Evolutionary conservation across 2,329 filamentous ascomycete species (phyloP).

Genomic region (Cladosporium sp.): DNA sequence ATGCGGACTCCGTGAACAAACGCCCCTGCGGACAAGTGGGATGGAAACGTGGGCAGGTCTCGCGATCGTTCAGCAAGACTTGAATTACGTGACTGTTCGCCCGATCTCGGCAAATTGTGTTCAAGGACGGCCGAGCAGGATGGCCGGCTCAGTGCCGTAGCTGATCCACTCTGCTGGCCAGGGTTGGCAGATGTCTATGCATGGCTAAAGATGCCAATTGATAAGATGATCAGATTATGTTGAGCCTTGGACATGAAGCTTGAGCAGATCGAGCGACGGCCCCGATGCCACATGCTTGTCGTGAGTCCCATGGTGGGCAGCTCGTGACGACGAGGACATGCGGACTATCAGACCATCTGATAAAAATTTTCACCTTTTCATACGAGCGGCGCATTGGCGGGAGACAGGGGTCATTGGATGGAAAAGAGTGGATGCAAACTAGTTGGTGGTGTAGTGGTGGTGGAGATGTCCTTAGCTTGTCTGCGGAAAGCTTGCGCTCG

Average conservation of each 20-base stretch:
- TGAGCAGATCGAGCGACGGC: background rate
- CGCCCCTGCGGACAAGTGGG: slow-evolving; percentile 1
- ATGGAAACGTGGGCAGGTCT: slow-evolving; percentile 6
- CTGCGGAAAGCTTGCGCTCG: background rate
- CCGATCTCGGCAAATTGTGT: slow-evolving; percentile 12
- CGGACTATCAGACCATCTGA: slow-evolving; percentile 12
- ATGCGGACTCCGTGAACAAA: slow-evolving; percentile 9
- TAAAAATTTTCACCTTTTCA: slow-evolving; percentile 12
- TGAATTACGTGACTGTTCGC: background rate
- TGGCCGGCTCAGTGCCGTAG: slow-evolving; percentile 3
- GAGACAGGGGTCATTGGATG: background rate
- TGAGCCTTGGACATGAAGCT: slow-evolving; percentile 1
- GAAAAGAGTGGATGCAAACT: background rate
- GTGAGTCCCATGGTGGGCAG: background rate
- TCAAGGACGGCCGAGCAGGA: background rate
- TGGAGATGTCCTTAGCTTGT: slow-evolving; percentile 1
- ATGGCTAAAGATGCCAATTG: slow-evolving; percentile 5
- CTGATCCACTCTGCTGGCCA: background rate
- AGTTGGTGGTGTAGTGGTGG: background rate
- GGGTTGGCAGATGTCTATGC: background rate
- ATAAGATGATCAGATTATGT: slow-evolving; percentile 20
- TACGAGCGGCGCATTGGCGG: background rate
- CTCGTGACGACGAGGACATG: background rate
- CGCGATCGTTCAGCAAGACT: background rate
- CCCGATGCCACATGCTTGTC: slow-evolving; percentile 7